Evolutionary conservation across 805 yeast species (phyloP), one percentile per base, ranked within the genome.

Genomic region (Wickerhamiella allomyrinae): DNA sequence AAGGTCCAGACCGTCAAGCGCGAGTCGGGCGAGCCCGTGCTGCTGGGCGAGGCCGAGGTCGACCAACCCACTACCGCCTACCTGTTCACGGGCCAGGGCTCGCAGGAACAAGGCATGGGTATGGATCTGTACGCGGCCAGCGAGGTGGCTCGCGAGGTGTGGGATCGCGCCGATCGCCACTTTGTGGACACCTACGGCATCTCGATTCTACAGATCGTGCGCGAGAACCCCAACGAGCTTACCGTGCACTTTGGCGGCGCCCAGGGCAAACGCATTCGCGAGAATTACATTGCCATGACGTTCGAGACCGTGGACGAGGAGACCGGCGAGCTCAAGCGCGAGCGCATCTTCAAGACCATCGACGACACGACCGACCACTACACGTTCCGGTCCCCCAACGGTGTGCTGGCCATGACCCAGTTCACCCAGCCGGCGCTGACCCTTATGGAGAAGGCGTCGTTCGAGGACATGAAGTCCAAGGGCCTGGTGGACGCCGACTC

Each of bases 101-200:
- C 98, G 47, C 99, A 91, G 68, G 98, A 93, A 66, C 98, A 93
- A 70, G 96, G 96, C 62, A 91, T 91, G 99, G 98, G 99, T 73
- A 91, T 91, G 99, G 98, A 91, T 64, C 74, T 91, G 60, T 91
- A 91, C 65, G 78, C 77, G 51, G 72, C 81, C 34, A 82, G 95
- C 40, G 86, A 76, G 23, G 95, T 91, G 61, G 98, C 99, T 41
- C 77, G 77, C 57, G 76, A 75, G 49, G 96, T 91, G 49, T 91
- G 99, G 98, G 97, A 91, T 63, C 81, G 85, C 61, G 99, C 99
- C 48, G 98, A 91, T 62, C 62, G 65, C 45, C 98, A 93, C 66
- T 91, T 93, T 70, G 71, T 85, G 60, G 70, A 76, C 58, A 87
- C 89, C 62, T 91, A 91, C 58, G 99, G 99, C 44, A 91, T 91